phyloP scores from a whole-genome alignment of 2,329 filamentous ascomycete species.

The Penicillium sp. region DNA sequence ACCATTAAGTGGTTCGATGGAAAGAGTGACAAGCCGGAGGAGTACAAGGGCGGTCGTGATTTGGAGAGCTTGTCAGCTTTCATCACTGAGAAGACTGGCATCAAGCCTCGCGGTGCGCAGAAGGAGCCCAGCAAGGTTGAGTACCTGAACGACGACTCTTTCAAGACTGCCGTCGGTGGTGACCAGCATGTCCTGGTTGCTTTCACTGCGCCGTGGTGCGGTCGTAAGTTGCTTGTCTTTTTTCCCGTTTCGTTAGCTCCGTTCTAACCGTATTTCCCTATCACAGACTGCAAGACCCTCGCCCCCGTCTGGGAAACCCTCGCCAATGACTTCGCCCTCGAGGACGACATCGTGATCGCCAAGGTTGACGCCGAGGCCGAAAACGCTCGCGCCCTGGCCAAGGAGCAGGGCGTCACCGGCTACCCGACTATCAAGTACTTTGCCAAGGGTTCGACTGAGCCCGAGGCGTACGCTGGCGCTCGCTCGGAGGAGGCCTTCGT shows the following conservation, averaged over 20 bases:
- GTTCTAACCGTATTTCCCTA: neutral
- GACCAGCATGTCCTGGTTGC: constrained; percentile 91
- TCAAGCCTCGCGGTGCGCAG: constrained; percentile 64
- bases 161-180: constrained; percentile 70
- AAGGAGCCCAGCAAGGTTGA: constrained; percentile 68
- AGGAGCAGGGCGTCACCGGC: constrained; percentile 70
- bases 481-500: constrained; percentile 74
- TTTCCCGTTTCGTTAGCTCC: neutral
- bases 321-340: constrained; percentile 72
- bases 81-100: constrained; percentile 78
- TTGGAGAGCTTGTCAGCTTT: constrained; percentile 78
- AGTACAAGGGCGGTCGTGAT: constrained; percentile 84
- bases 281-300: constrained; percentile 87
- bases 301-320: constrained; percentile 87
- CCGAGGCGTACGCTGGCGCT: constrained; percentile 67
- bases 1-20: constrained; percentile 98
- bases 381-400: constrained; percentile 72
- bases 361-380: constrained; percentile 93
- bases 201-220: constrained; percentile 98
- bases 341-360: constrained; percentile 76
- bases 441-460: constrained; percentile 71
- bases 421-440: constrained; percentile 99
- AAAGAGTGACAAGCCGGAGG: constrained; percentile 76
- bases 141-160: constrained; percentile 74
- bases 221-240: constrained; percentile 64